phyloP scores from a whole-genome alignment of 2,329 filamentous ascomycete genomes.

The Pyrenophora graminea region DNA sequence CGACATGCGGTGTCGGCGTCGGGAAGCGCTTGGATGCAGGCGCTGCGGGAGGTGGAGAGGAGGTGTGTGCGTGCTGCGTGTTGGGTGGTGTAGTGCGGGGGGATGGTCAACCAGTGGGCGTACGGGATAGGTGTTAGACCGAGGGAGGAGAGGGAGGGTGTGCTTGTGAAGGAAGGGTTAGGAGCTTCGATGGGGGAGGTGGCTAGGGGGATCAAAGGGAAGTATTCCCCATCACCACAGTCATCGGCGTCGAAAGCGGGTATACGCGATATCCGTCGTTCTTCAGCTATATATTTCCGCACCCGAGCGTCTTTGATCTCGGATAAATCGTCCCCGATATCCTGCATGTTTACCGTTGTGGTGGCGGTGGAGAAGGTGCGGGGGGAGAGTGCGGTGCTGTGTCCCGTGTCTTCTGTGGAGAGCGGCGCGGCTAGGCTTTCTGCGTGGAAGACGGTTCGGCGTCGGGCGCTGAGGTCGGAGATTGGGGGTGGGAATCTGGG shows the following conservation, averaged over 20 bases:
- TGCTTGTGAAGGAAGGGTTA: no score
- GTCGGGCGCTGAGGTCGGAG: constrained; percentile 12
- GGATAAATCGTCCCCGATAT: constrained; percentile 4
- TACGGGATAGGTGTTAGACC: constrained; percentile 53
- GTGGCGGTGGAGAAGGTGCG: background rate
- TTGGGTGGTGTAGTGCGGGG: constrained; percentile 52
- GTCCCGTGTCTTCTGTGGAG: background rate
- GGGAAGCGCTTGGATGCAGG: constrained; percentile 53
- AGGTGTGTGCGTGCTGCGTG: constrained; percentile 50
- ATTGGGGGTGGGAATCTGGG: no score
- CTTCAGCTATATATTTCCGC: constrained; percentile 24
- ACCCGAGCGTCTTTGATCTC: constrained; percentile 10
- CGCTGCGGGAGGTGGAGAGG: constrained; percentile 44
- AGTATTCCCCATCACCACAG: constrained; percentile 35
- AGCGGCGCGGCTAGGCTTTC: background rate
- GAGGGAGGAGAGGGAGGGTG: constrained; percentile 26
- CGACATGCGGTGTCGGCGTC: constrained; percentile 53
- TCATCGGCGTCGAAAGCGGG: constrained; percentile 37
- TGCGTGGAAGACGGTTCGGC: constrained; percentile 1
- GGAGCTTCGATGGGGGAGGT: constrained; percentile 9
- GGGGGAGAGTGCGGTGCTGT: constrained; percentile 2
- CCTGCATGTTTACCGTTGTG: constrained; percentile 13
- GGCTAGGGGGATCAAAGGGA: constrained; percentile 28
- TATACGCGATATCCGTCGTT: constrained; percentile 29
- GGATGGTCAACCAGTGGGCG: constrained; percentile 55